Evolutionary conservation across 2,329 filamentous ascomycete species (phyloP).

Genomic region (Cladophialophora bantiana): DNA sequence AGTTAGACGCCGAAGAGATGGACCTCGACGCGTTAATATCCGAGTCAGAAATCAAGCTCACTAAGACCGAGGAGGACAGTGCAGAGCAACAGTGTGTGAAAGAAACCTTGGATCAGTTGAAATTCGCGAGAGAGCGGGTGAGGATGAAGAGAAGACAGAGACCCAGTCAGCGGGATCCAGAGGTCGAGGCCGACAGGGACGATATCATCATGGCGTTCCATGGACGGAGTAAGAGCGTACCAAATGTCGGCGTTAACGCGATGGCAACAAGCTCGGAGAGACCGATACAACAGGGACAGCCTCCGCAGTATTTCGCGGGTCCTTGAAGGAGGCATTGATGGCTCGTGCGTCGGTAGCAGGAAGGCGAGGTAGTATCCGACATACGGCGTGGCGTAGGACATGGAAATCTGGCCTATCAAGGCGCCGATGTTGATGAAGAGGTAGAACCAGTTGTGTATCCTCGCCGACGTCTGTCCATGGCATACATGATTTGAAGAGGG

Average conservation of each 20-base stretch:
- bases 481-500: not conserved
- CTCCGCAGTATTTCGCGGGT: conserved; percentile 19
- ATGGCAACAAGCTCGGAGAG: not conserved
- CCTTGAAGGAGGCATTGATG: not conserved
- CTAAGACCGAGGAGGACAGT: not conserved
- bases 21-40: conserved; percentile 27
- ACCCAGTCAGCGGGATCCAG: conserved; percentile 31
- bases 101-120: conserved; percentile 31
- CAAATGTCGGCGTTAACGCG: conserved; percentile 6
- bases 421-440: conserved; percentile 74
- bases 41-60: conserved; percentile 13
- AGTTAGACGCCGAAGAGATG: conserved; percentile 34
- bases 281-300: not conserved
- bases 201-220: conserved; percentile 33
- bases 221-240: conserved; percentile 28
- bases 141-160: conserved; percentile 37
- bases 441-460: conserved; percentile 75
- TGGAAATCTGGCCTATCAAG: conserved; percentile 66
- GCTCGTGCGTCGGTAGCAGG: conserved; percentile 65
- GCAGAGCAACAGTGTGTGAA: conserved; percentile 14
- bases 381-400: conserved; percentile 78
- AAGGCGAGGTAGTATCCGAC: conserved; percentile 77
- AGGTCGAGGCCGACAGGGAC: conserved; percentile 33
- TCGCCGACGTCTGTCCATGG: conserved; percentile 64
- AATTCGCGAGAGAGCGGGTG: conserved; percentile 35